Conservation (phyloP, 176 grass and related monocot species). For the Otatea glauca region DNA sequence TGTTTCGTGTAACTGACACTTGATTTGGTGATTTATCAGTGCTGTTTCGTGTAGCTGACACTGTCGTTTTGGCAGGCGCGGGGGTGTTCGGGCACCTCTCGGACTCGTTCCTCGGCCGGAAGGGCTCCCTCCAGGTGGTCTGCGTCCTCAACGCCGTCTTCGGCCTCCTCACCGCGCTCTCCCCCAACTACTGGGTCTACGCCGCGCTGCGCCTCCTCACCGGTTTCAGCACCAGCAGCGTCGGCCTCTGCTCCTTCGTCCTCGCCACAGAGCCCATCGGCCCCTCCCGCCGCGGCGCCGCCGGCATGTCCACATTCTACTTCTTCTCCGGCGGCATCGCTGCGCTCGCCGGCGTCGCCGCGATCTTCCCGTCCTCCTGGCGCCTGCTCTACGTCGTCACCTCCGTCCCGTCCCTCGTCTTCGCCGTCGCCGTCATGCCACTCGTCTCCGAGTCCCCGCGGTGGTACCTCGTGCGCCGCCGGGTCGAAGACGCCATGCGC, state of each 20-base stretch:
- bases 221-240: slow-evolving; percentile 83
- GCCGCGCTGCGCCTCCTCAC: slow-evolving; percentile 69
- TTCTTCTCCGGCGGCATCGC: slow-evolving; percentile 92
- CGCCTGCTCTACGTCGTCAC: slow-evolving; percentile 73
- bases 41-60: background rate
- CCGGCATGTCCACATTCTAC: slow-evolving; percentile 81
- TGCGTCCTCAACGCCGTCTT: slow-evolving; percentile 74
- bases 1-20: background rate
- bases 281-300: slow-evolving; percentile 53
- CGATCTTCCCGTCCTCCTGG: slow-evolving; percentile 65
- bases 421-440: slow-evolving; percentile 56
- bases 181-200: slow-evolving; percentile 70
- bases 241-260: slow-evolving; percentile 77
- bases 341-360: slow-evolving; percentile 61
- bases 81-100: slow-evolving; percentile 89
- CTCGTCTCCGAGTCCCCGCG: slow-evolving; percentile 81
- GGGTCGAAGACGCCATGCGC: slow-evolving; percentile 50
- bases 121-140: slow-evolving; percentile 55
- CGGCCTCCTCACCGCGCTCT: slow-evolving; percentile 69
- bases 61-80: slow-evolving; percentile 42
- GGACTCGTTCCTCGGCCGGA: slow-evolving; percentile 80
- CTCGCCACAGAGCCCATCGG: slow-evolving; percentile 90
- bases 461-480: slow-evolving; percentile 85
- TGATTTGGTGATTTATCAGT: too few relatives aligned
- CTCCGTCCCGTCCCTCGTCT: slow-evolving; percentile 64